These are phyloP conservation scores for Parafenestella ontariensis DNA, from an alignment of 2,329 filamentous ascomycete genomes.

Conservation along the genomic window DNA sequence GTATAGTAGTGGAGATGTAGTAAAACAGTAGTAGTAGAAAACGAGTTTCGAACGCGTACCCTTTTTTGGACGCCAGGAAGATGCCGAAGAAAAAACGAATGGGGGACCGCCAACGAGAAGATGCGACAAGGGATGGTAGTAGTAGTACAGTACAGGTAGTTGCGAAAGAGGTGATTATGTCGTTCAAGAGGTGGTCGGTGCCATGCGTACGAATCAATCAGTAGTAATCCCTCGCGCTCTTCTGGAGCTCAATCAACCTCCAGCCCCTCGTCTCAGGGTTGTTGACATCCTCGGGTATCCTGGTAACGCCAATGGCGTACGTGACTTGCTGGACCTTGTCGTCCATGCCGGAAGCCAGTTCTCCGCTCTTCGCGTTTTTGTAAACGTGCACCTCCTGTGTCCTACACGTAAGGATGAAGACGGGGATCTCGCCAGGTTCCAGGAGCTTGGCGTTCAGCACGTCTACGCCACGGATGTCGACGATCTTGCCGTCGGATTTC, in stretches of 20 bases:
- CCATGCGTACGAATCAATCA: conserved; percentile 53
- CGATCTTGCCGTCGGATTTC: conserved; percentile 91
- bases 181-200: neutral
- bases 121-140: conserved; percentile 18
- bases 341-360: conserved; percentile 96
- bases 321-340: conserved; percentile 98
- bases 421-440: conserved; percentile 86
- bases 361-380: conserved; percentile 84
- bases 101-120: conserved; percentile 20
- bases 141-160: conserved; percentile 33
- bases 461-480: conserved; percentile 95
- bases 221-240: conserved; percentile 91
- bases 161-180: neutral
- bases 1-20: conserved; percentile 6
- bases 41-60: conserved; percentile 4
- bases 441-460: conserved; percentile 81
- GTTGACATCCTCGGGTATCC: conserved; percentile 92
- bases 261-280: conserved; percentile 97
- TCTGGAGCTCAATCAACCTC: conserved; percentile 98
- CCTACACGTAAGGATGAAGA: conserved; percentile 95
- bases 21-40: conserved; percentile 14
- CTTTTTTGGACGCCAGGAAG: conserved; percentile 44
- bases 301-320: conserved; percentile 95
- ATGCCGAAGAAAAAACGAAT: conserved; percentile 37
- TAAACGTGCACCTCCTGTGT: conserved; percentile 99